A percentile compares a stretch with the other conserved stretches of the same genome.
Conservation (phyloP, 352 stramenopile species). For the Pythium periplocum region DNA sequence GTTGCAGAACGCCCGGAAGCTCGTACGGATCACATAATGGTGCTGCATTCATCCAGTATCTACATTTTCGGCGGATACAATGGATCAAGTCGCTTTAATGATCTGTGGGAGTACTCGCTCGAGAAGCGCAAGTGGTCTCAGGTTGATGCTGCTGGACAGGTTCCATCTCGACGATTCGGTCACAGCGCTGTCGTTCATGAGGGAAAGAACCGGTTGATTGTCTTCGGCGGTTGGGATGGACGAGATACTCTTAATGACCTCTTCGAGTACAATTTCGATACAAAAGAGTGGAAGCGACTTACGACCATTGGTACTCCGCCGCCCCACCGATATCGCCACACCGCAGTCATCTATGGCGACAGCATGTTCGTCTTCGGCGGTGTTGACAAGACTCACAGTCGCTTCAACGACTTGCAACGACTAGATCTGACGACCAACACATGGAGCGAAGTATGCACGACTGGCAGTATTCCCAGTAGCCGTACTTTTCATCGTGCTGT, state of each 20-base stretch:
- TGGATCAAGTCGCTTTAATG: constrained; percentile 73
- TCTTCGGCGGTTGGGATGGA: constrained; percentile 86
- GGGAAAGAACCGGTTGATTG: constrained; percentile 61
- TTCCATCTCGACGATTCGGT: constrained; percentile 72
- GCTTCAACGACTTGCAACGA: constrained; percentile 82
- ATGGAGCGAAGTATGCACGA: constrained; percentile 82
- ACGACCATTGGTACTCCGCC: constrained; percentile 48
- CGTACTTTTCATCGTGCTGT: constrained; percentile 85
- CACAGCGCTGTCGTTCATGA: constrained; percentile 78
- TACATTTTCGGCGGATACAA: constrained; percentile 90
- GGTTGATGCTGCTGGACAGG: constrained; percentile 33
- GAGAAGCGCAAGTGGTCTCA: constrained; percentile 44
- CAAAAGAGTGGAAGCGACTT: constrained; percentile 64
- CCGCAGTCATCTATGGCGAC: constrained; percentile 73
- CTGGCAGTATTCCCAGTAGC: constrained; percentile 73
- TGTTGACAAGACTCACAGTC: constrained; percentile 86
- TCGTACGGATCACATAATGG: constrained; percentile 86
- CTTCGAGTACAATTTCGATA: constrained; percentile 71
- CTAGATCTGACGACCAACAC: constrained; percentile 75
- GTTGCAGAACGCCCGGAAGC: constrained; percentile 56
- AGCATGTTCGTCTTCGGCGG: constrained; percentile 89
- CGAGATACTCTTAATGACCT: constrained; percentile 82
- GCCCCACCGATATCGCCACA: constrained; percentile 81
- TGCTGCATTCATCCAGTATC: constrained; percentile 69
- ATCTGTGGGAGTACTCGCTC: constrained; percentile 76